Conservation (phyloP, 768 basidiomycete species). For the Tricholomella constricta region DNA sequence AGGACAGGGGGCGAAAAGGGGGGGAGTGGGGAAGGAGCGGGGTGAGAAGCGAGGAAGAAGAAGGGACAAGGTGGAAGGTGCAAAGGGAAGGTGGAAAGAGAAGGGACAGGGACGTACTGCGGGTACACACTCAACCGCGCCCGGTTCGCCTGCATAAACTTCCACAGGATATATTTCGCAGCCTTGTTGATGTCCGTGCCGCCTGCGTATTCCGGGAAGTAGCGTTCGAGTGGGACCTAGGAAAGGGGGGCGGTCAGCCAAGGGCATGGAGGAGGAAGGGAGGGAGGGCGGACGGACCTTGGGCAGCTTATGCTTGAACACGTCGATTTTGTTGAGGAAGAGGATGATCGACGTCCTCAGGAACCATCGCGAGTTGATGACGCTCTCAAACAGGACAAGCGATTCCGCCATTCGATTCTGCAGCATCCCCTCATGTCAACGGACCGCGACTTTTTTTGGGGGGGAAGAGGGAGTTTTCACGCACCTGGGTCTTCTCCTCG, state of each 20-base stretch:
- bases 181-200: slow-evolving; percentile 91
- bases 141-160: slow-evolving; percentile 92
- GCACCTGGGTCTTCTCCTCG: slow-evolving; percentile 66
- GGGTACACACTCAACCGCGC: slow-evolving; percentile 87
- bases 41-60: background rate
- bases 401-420: slow-evolving; percentile 95
- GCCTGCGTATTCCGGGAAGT: slow-evolving; percentile 89
- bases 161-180: slow-evolving; percentile 92
- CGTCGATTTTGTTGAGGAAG: slow-evolving; percentile 93
- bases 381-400: slow-evolving; percentile 86
- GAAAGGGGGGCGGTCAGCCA: slow-evolving; percentile 65
- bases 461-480: slow-evolving; percentile 18
- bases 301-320: slow-evolving; percentile 88
- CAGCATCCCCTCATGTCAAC: too few species aligned
- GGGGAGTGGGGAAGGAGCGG: background rate
- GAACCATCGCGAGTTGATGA: slow-evolving; percentile 94
- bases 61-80: background rate
- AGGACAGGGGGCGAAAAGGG: too few species aligned
- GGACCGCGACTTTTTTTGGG: background rate
- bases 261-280: background rate
- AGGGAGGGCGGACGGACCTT: slow-evolving; percentile 32
- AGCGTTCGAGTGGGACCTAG: slow-evolving; percentile 69
- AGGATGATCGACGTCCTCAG: slow-evolving; percentile 89
- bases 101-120: slow-evolving; percentile 77
- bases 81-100: slow-evolving; percentile 31